Conservation (phyloP, 805 yeast genomes). For the Saccharomycopsis sp. region DNA sequence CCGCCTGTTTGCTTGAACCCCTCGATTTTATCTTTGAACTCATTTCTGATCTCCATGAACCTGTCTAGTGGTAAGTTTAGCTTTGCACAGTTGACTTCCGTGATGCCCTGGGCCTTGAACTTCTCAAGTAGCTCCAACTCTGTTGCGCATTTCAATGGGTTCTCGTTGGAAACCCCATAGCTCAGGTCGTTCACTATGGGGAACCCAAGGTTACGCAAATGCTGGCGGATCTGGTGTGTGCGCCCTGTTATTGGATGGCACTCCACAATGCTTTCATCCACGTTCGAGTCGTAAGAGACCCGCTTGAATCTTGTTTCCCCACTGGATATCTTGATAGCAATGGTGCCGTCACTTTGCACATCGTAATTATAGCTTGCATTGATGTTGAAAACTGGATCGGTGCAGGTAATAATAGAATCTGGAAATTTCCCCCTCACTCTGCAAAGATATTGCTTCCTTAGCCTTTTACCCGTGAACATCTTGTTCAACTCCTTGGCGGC, state of each 20-base stretch:
- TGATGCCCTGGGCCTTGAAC: slow-evolving; percentile 4
- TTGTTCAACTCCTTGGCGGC: slow-evolving; percentile 68
- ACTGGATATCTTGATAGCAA: slow-evolving; percentile 42
- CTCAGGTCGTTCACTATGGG: slow-evolving; percentile 93
- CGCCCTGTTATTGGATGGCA: slow-evolving; percentile 89
- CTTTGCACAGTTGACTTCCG: not conserved
- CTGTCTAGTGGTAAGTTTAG: not conserved
- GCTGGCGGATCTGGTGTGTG: slow-evolving; percentile 93
- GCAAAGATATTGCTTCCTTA: slow-evolving; percentile 77
- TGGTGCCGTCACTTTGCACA: slow-evolving; percentile 20
- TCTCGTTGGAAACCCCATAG: slow-evolving; percentile 29
- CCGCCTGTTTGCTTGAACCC: slow-evolving; percentile 4
- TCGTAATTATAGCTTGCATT: slow-evolving; percentile 36
- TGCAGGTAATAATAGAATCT: slow-evolving; percentile 31
- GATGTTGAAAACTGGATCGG: slow-evolving; percentile 61
- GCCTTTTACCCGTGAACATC: slow-evolving; percentile 56
- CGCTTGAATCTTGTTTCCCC: slow-evolving; percentile 66
- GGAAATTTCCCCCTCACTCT: slow-evolving; percentile 86
- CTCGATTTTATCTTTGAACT: slow-evolving; percentile 3
- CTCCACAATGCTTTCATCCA: slow-evolving; percentile 54
- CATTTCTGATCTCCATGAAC: not conserved
- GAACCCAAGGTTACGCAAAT: slow-evolving; percentile 76
- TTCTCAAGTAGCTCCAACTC: slow-evolving; percentile 8
- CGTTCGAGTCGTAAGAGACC: slow-evolving; percentile 56
- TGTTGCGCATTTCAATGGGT: slow-evolving; percentile 5